These are phyloP conservation scores for Fusarium torulosum DNA, from an alignment of 2,329 filamentous ascomycete species.

Conservation along the genomic window DNA sequence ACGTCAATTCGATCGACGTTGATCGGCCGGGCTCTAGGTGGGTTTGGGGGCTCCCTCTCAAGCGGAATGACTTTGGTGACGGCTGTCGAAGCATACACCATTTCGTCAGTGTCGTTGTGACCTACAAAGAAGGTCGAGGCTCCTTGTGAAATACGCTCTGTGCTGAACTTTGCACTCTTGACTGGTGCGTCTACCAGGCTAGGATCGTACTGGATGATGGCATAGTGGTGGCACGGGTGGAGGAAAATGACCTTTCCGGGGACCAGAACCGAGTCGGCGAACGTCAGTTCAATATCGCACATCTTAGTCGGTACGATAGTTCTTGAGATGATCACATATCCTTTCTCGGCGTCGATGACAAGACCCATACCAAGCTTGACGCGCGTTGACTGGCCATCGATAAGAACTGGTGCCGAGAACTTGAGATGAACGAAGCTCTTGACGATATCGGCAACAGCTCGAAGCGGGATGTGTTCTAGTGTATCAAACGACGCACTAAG, in stretches of 20 bases:
- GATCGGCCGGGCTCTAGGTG: constrained; percentile 91
- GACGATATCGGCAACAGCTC: constrained; percentile 89
- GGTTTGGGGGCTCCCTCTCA: constrained; percentile 88
- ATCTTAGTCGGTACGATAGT: constrained; percentile 96
- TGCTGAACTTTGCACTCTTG: constrained; percentile 85
- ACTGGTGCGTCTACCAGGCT: constrained; percentile 91
- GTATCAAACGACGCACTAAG: constrained; percentile 90
- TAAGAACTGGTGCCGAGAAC: constrained; percentile 92
- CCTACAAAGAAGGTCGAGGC: constrained; percentile 96
- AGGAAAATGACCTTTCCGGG: constrained; percentile 95
- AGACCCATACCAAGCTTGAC: constrained; percentile 94
- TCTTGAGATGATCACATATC: constrained; percentile 90
- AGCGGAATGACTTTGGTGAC: constrained; percentile 98
- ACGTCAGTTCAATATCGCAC: constrained; percentile 94
- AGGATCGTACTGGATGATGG: constrained; percentile 93
- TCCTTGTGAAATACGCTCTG: constrained; percentile 87
- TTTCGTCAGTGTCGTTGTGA: constrained; percentile 93
- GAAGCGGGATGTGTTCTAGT: constrained; percentile 86
- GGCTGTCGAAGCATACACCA: constrained; percentile 92
- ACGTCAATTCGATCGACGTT: constrained; percentile 98
- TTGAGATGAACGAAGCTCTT: constrained; percentile 93
- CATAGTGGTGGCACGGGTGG: constrained; percentile 96
- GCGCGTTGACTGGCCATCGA: constrained; percentile 75
- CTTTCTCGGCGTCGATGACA: constrained; percentile 95
- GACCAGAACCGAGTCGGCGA: constrained; percentile 96